Evolutionary conservation across 169 alveolate genomes (phyloP).

Genomic region (Cryptosporidium ubiquitum): DNA sequence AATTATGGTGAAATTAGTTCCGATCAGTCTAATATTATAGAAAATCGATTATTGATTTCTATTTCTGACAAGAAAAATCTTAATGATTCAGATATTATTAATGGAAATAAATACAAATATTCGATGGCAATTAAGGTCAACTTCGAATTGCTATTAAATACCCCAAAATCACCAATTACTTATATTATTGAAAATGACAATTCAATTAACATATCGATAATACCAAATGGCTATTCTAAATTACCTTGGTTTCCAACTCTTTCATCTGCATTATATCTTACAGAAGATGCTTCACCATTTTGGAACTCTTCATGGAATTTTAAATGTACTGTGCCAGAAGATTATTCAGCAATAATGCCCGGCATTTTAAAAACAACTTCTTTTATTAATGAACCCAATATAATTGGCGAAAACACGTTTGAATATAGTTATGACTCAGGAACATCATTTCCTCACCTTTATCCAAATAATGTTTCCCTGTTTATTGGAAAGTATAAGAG

Average conservation of each 20-base stretch:
- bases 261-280: conserved; percentile 10
- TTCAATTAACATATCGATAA: conserved; percentile 17
- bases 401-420: neutral
- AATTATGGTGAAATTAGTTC: conserved; percentile 43
- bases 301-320: conserved; percentile 66
- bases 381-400: neutral
- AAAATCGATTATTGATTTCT: conserved; percentile 21
- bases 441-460: conserved; percentile 34
- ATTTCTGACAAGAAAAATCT: neutral
- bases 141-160: conserved; percentile 11
- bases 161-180: conserved; percentile 37
- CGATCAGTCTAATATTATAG: neutral
- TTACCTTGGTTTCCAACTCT: conserved; percentile 73
- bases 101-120: neutral
- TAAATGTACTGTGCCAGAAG: conserved; percentile 49
- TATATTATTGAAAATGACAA: conserved; percentile 13
- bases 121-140: neutral
- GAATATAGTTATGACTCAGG: conserved; percentile 50
- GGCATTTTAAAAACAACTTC: neutral
- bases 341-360: conserved; percentile 55
- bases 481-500: conserved; percentile 37
- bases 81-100: neutral
- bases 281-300: conserved; percentile 55
- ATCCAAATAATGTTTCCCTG: conserved; percentile 43
- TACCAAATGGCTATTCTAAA: conserved; percentile 16